These are phyloP conservation scores for Penicillium sumatraense DNA, from an alignment of 2,329 filamentous ascomycete species.

Conservation along the genomic window DNA sequence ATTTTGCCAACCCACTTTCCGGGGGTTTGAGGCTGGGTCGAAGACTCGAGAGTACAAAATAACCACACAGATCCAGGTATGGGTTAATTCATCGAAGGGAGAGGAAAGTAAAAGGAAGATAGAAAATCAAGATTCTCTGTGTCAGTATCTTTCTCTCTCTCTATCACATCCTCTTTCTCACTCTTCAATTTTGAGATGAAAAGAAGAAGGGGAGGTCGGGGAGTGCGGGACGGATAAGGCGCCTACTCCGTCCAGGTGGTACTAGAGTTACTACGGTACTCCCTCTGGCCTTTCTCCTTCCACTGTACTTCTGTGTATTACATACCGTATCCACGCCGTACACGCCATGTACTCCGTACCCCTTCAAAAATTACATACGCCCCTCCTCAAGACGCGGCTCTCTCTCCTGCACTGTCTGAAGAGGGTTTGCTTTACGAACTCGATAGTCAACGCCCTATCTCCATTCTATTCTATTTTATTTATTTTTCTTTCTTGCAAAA, in stretches of 20 bases:
- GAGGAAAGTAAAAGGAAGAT: background rate
- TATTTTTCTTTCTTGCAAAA: background rate
- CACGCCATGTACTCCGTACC: no score
- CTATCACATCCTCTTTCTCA: background rate
- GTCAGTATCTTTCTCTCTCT: background rate
- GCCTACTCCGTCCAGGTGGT: constrained; percentile 9
- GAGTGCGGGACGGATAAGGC: constrained; percentile 27
- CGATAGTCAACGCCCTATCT: no score
- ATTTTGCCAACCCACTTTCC: constrained; percentile 23
- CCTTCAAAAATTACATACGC: no score
- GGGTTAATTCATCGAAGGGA: background rate
- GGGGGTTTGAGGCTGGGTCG: constrained; percentile 7
- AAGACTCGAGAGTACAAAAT: constrained; percentile 6
- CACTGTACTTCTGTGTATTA: background rate
- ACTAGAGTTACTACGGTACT: background rate
- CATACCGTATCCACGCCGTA: no score
- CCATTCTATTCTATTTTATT: background rate
- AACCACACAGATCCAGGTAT: constrained; percentile 5
- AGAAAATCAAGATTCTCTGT: background rate
- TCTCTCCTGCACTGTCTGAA: no score
- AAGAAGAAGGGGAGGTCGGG: background rate
- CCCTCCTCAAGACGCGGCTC: no score
- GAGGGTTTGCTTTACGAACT: no score
- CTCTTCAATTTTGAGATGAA: background rate
- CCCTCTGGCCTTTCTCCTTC: no score